Conservation (phyloP, 805 yeast genomes). For the Candida peoriensis region DNA sequence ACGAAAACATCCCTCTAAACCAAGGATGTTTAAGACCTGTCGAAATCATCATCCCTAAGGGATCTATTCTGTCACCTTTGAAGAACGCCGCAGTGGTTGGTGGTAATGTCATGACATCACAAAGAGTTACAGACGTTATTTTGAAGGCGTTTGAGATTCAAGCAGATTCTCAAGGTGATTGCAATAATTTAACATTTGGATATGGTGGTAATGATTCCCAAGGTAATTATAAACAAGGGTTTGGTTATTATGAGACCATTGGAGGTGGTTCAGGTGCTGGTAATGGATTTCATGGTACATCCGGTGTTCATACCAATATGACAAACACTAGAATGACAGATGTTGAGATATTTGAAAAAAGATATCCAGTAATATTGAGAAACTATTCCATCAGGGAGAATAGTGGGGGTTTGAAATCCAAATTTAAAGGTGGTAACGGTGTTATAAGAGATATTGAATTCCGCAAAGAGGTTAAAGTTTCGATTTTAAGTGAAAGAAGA, state of each 20-base stretch:
- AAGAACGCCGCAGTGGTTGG: constrained; percentile 90
- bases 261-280: constrained; percentile 97
- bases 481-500: constrained; percentile 83
- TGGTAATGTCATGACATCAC: constrained; percentile 93
- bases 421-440: constrained; percentile 77
- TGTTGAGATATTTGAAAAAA: constrained; percentile 79
- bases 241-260: constrained; percentile 91
- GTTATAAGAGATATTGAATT: constrained; percentile 83
- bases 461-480: constrained; percentile 62
- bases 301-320: constrained; percentile 92
- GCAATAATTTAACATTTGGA: constrained; percentile 93
- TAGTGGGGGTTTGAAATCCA: constrained; percentile 75
- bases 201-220: constrained; percentile 53
- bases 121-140: constrained; percentile 85
- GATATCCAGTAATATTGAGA: constrained; percentile 77
- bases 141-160: constrained; percentile 81
- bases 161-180: constrained; percentile 95
- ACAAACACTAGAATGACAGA: constrained; percentile 93
- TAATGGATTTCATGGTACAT: constrained; percentile 76
- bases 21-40: constrained; percentile 89
- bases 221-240: constrained; percentile 54
- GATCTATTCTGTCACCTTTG: constrained; percentile 66
- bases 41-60: constrained; percentile 56
- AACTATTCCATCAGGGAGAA: constrained; percentile 64
- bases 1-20: constrained; percentile 85